These are phyloP conservation scores for Solanum pennellii DNA, from an alignment of 257 asterid genomes.

Conservation along the genomic window DNA sequence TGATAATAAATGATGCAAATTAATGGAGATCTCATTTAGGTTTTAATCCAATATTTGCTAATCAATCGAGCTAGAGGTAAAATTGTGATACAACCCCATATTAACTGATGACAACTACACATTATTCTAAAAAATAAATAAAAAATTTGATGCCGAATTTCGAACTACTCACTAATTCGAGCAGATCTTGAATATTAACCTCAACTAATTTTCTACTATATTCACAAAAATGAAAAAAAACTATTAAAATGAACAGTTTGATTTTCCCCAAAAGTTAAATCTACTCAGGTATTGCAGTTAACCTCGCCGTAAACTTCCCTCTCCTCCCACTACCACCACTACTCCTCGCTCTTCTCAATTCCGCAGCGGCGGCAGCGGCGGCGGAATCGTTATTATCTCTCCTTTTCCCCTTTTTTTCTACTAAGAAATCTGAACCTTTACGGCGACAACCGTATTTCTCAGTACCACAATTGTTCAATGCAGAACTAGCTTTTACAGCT, in stretches of 20 bases:
- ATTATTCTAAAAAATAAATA: neutral
- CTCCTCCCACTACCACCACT: slow-evolving; percentile 24
- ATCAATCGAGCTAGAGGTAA: neutral
- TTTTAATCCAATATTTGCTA: neutral
- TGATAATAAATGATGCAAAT: neutral
- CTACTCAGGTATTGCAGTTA: slow-evolving; percentile 78
- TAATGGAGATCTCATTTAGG: neutral
- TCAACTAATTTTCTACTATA: slow-evolving; percentile 3
- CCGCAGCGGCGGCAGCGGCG: slow-evolving; percentile 5
- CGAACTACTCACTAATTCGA: neutral
- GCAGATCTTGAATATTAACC: neutral
- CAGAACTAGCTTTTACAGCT: slow-evolving; percentile 93
- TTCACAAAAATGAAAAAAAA: slow-evolving; percentile 1
- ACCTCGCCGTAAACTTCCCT: slow-evolving; percentile 32
- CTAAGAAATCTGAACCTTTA: slow-evolving; percentile 20
- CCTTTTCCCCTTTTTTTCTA: neutral
- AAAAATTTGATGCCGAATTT: neutral
- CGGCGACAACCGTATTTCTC: slow-evolving; percentile 52
- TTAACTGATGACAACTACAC: neutral
- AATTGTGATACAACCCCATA: slow-evolving; percentile 10
- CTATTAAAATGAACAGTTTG: neutral
- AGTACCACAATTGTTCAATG: slow-evolving; percentile 45
- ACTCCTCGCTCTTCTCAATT: slow-evolving; percentile 12
- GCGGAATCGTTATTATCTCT: neutral
- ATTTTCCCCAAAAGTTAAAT: slow-evolving; percentile 2